Percentiles rank a stretch among this genome's conserved stretches.
These are phyloP conservation scores for Trichoderma sp. DNA, from an alignment of 2,329 filamentous ascomycete genomes.

Conservation along the genomic window DNA sequence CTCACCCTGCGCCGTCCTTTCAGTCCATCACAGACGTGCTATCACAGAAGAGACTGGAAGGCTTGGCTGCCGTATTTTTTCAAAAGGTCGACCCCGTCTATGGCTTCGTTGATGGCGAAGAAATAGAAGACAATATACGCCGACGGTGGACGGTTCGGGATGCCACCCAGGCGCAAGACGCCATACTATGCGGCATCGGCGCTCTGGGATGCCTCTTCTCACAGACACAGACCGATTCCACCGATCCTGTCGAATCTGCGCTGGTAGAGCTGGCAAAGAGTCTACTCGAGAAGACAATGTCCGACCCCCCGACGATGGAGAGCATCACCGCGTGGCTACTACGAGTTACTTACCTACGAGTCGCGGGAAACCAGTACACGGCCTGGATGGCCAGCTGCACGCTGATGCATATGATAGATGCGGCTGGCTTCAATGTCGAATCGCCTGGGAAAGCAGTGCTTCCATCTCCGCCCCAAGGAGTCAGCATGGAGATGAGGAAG, in stretches of 20 bases:
- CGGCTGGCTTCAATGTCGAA: constrained; percentile 1
- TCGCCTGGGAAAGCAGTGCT: not conserved
- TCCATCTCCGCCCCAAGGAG: not conserved
- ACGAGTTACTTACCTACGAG: not conserved
- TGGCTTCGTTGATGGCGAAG: constrained; percentile 4
- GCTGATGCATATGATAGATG: constrained; percentile 20
- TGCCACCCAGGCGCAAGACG: constrained; percentile 2
- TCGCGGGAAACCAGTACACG: not conserved
- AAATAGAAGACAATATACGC: not conserved
- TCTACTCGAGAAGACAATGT: not conserved
- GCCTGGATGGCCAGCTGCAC: constrained; percentile 23
- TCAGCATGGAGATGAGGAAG: not conserved
- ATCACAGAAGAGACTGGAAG: not conserved
- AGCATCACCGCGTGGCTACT: constrained; percentile 10
- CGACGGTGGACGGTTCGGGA: not conserved
- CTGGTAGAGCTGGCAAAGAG: constrained; percentile 1
- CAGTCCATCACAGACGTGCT: not conserved
- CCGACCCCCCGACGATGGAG: not conserved
- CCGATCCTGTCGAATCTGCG: not conserved
- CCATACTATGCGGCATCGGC: not conserved
- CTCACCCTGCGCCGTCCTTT: not conserved
- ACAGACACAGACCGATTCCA: not conserved
- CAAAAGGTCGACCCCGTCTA: constrained; percentile 1
- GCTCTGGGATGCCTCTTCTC: constrained; percentile 15
- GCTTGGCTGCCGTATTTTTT: not conserved